Base-by-base conservation (phyloP, 148 eudicot species). In the Rhododendron ferrugineum region DNA sequence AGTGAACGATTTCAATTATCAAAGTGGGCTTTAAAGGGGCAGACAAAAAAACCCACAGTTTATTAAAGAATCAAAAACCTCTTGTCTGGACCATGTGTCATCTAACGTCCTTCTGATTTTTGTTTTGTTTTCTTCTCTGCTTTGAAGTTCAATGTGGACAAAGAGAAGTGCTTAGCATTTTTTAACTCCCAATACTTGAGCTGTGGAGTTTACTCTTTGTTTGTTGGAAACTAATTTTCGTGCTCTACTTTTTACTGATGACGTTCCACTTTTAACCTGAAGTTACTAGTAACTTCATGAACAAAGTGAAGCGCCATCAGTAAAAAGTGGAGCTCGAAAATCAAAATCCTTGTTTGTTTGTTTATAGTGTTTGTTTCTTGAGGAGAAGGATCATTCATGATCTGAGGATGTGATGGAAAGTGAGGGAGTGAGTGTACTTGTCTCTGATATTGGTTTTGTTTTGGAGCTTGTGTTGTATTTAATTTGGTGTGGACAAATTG, bases 51-150 rank as follows among this genome's bases (percentile, higher is more conserved):
- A 20, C 64, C 64, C 9, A 1, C 9, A 1, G 64, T 18, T 58
- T 20, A 20, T 20, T 18, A 56, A 18, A 56, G 36, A 40, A 40
- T 37, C 42, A 37, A 4, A 37, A 37, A 66, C 73, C 73, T 40
- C 44, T 66, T 66, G 32, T 66, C 28, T 11, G 34, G 14, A 26
- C 73, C 34, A 66, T 66, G 32, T 66, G 32, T 66, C 73, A 66
- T 26, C 26, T 66, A 26, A 26, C 73, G 3, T 11, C 73, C 73
- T 30, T 70, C 7, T 14, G 37, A 30, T 14, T 32, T 28, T 78
- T 3, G 56, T 47, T 64, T 86, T 88, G 84, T 68, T 77, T 66
- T 83, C 64, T 77, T 37, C 83, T 26, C 46, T 47, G 36, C 40
- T 68, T 11, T 26, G 23, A 76, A 34, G 2, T 81, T 56, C 68